Conservation (phyloP, 1,139 yeast genomes). For the Candida glucosophila region DNA sequence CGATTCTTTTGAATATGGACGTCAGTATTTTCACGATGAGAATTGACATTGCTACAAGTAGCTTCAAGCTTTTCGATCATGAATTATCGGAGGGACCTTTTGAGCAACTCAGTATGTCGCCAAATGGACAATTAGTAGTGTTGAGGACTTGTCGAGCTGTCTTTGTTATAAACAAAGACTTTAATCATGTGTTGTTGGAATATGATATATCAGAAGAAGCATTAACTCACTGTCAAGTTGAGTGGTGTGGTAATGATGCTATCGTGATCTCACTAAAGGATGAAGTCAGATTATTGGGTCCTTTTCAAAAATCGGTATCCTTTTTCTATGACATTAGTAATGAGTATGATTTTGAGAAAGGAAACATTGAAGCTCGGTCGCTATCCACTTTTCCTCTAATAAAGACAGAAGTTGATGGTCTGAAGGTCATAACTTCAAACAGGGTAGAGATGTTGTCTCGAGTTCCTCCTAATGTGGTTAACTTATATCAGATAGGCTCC, state of each 20-base stretch:
- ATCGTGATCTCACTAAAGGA: constrained; percentile 54
- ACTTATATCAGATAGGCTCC: constrained; percentile 75
- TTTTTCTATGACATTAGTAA: constrained; percentile 32
- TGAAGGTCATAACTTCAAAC: constrained; percentile 52
- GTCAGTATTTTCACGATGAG: constrained; percentile 20
- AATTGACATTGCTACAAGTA: constrained; percentile 15
- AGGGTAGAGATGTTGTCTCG: constrained; percentile 57
- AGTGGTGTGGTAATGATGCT: constrained; percentile 88
- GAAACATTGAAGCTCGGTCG: constrained; percentile 13
- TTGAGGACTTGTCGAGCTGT: constrained; percentile 38
- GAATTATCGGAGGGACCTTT: constrained; percentile 53
- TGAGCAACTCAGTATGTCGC: constrained; percentile 42
- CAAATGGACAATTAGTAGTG: constrained; percentile 55
- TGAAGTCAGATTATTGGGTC: constrained; percentile 65
- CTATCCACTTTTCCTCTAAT: constrained; percentile 29
- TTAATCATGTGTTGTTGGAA: constrained; percentile 45
- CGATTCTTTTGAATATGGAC: constrained; percentile 9
- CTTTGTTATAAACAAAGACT: constrained; percentile 44
- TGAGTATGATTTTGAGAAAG: constrained; percentile 21
- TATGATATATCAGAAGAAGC: constrained; percentile 34
- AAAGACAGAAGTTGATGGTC: constrained; percentile 60
- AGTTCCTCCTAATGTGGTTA: constrained; percentile 51
- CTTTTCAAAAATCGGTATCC: constrained; percentile 51
- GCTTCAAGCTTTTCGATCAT: constrained; percentile 24
- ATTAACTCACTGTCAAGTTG: constrained; percentile 34